Evolutionary conservation across 1,139 yeast genomes (phyloP).

Genomic region (Pneumocystis wakefieldiae): DNA sequence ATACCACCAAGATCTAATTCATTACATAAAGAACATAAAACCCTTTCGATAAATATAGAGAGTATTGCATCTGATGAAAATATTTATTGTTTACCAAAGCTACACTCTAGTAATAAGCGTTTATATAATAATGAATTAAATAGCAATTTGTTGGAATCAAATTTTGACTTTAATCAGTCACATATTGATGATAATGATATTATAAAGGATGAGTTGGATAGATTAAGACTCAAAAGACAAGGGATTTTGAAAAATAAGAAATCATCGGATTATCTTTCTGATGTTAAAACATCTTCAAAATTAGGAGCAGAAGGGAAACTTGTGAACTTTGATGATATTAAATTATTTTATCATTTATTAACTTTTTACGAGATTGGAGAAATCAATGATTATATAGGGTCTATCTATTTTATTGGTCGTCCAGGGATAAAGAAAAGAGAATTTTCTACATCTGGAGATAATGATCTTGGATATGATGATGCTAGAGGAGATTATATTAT

Average conservation of each 20-base stretch:
- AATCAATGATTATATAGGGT: slow-evolving; percentile 26
- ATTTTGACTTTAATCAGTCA: not conserved
- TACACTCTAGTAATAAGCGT: not conserved
- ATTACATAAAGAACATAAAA: not conserved
- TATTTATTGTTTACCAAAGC: not conserved
- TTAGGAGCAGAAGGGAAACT: not conserved
- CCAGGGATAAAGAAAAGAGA: slow-evolving; percentile 15
- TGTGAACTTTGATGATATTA: not conserved
- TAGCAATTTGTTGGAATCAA: not conserved
- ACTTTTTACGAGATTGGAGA: slow-evolving; percentile 43
- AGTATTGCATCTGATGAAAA: not conserved
- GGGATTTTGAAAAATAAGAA: not conserved
- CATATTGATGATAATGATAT: not conserved
- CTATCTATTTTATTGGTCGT: slow-evolving; percentile 30
- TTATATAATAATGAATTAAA: not conserved
- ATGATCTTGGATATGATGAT: slow-evolving; percentile 65
- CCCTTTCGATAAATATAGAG: not conserved
- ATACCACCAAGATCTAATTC: not conserved
- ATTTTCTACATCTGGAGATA: not conserved
- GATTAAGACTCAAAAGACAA: not conserved
- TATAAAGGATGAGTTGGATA: not conserved
- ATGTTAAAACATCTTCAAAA: not conserved
- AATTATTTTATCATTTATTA: slow-evolving; percentile 14
- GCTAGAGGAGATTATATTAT: slow-evolving; percentile 46
- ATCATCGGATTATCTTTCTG: not conserved